Conservation (phyloP, 768 basidiomycete genomes). For the Boletus reticuloceps region DNA sequence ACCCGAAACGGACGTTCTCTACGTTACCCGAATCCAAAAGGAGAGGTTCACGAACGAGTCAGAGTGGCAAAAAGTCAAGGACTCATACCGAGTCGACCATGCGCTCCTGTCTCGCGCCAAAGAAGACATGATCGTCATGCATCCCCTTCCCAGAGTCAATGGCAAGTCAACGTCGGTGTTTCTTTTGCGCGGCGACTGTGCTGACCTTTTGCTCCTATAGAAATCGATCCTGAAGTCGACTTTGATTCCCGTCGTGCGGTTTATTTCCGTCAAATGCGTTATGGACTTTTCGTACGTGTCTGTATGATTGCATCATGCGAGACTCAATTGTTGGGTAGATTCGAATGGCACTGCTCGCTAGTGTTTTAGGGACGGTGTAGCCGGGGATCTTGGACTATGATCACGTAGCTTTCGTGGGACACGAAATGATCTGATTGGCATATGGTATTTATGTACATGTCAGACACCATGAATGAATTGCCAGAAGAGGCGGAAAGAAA, state of each 20-base stretch:
- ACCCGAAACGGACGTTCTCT: constrained; percentile 91
- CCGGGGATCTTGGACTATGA: too few relatives aligned
- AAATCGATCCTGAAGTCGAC: constrained; percentile 99
- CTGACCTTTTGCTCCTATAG: constrained; percentile 39
- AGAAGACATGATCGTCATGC: constrained; percentile 98
- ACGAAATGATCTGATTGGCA: too few relatives aligned
- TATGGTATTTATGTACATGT: too few relatives aligned
- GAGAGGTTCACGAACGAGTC: constrained; percentile 81
- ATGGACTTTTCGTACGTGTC: constrained; percentile 87
- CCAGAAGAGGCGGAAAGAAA: too few relatives aligned
- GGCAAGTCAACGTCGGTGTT: constrained; percentile 44
- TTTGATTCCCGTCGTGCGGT: constrained; percentile 92
- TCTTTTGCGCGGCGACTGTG: neutral
- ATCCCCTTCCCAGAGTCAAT: constrained; percentile 93
- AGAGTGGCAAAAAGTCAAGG: constrained; percentile 91
- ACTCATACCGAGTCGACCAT: constrained; percentile 91
- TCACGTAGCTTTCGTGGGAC: too few relatives aligned
- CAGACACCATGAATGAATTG: too few relatives aligned
- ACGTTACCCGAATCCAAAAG: constrained; percentile 94
- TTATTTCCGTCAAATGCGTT: constrained; percentile 98
- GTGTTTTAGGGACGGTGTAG: constrained; percentile 47
- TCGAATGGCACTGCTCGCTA: constrained; percentile 77
- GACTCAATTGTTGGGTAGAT: constrained; percentile 40
- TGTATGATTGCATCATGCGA: neutral
- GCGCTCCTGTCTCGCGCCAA: constrained; percentile 91